A percentile compares a stretch with the other conserved stretches of the same genome.
phyloP scores from a whole-genome alignment of 768 basidiomycete species.

The Suillus variegatus region DNA sequence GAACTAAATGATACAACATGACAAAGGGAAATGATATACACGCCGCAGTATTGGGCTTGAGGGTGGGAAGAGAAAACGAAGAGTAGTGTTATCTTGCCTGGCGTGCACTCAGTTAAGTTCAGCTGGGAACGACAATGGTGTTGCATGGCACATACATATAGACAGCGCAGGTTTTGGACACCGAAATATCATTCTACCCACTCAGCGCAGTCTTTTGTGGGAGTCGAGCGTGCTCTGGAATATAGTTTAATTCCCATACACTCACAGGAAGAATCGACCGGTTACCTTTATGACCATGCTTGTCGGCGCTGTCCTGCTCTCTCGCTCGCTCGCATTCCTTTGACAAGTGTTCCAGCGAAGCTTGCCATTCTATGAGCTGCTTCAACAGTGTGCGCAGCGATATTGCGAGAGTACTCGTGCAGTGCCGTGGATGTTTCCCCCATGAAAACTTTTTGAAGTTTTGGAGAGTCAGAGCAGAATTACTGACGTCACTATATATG shows the following conservation, averaged over 20 bases:
- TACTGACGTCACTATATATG: not conserved
- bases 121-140: not conserved
- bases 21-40: not conserved
- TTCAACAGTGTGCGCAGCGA: not conserved
- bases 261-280: not conserved
- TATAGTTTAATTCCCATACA: not conserved
- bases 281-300: not conserved
- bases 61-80: not conserved
- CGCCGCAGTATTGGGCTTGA: not conserved
- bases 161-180: no score
- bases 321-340: not conserved
- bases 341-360: not conserved
- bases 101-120: not conserved
- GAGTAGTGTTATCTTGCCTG: not conserved
- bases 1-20: not conserved
- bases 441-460: not conserved
- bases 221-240: not conserved
- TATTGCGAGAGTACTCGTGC: constrained; percentile 3
- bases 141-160: not conserved
- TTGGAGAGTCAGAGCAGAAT: not conserved
- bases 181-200: not conserved
- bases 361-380: constrained; percentile 1
- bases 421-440: not conserved
- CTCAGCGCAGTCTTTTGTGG: not conserved
- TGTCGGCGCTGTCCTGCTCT: not conserved